Percentiles rank a stretch among this genome's conserved stretches.
Evolutionary conservation across 2,329 filamentous ascomycete genomes (phyloP).

Genomic region (Pseudogymnoascus sp.): DNA sequence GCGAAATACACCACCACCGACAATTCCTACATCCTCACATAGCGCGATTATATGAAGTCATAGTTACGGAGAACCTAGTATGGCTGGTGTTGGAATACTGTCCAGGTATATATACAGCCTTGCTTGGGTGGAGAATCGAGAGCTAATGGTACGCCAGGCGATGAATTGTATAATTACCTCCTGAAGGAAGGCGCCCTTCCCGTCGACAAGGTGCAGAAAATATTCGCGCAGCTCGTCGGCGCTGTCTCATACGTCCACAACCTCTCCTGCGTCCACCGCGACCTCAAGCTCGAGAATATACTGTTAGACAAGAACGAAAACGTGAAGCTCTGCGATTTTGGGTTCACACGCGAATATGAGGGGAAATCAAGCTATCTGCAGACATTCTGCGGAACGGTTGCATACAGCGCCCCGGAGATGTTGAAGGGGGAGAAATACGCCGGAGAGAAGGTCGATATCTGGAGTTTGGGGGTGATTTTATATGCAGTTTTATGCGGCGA

Average conservation of each 20-base stretch:
- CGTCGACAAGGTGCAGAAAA: slow-evolving; percentile 81
- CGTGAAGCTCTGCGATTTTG: slow-evolving; percentile 96
- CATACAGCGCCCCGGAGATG: slow-evolving; percentile 98
- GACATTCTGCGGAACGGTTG: slow-evolving; percentile 95
- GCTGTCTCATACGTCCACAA: slow-evolving; percentile 92
- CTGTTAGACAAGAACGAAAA: slow-evolving; percentile 93
- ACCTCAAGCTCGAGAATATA: slow-evolving; percentile 94
- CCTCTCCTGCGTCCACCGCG: slow-evolving; percentile 91
- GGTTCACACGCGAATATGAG: slow-evolving; percentile 95
- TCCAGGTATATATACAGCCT: slow-evolving; percentile 50
- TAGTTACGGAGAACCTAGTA: slow-evolving; percentile 88
- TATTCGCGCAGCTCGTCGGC: slow-evolving; percentile 90
- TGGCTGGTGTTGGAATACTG: slow-evolving; percentile 98
- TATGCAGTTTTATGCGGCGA: slow-evolving; percentile 77
- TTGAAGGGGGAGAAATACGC: slow-evolving; percentile 96
- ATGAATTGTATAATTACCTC: slow-evolving; percentile 95
- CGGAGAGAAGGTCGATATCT: slow-evolving; percentile 95
- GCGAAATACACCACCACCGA: slow-evolving; percentile 96
- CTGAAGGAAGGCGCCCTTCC: slow-evolving; percentile 78
- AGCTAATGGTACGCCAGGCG: slow-evolving; percentile 47
- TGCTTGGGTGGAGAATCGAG: slow-evolving; percentile 23
- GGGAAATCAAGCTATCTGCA: slow-evolving; percentile 90
- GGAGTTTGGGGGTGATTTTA: slow-evolving; percentile 78
- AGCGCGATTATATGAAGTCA: slow-evolving; percentile 91
- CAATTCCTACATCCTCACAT: slow-evolving; percentile 98